These are phyloP conservation scores for Apophysomyces sp. DNA, from an alignment of 371 early-diverging fungal species.

Conservation along the genomic window DNA sequence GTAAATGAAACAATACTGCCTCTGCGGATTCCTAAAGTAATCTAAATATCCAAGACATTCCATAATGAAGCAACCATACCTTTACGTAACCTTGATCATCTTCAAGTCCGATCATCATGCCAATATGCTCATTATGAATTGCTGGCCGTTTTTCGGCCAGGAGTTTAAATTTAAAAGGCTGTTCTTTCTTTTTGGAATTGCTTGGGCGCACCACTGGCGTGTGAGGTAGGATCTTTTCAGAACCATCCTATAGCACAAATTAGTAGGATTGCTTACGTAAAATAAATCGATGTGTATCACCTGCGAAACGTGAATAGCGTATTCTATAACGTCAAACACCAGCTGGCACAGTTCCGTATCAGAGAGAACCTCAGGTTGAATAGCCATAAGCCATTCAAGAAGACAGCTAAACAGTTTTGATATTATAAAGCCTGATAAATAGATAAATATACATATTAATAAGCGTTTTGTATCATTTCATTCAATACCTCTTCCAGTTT, in stretches of 20 bases:
- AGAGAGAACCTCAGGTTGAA: constrained; percentile 58
- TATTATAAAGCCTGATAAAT: constrained; percentile 46
- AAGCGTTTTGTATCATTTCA: neutral
- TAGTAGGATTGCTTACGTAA: no score
- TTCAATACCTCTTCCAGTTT: constrained; percentile 35
- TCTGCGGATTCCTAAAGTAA: constrained; percentile 50
- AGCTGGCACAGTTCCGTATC: constrained; percentile 64
- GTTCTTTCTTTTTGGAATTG: constrained; percentile 31
- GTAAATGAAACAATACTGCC: constrained; percentile 47
- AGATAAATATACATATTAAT: neutral
- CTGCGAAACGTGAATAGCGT: constrained; percentile 45
- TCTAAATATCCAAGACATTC: neutral
- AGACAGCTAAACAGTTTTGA: constrained; percentile 70
- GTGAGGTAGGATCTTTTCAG: constrained; percentile 56
- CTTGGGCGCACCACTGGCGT: constrained; percentile 18
- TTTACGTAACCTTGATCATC: constrained; percentile 47
- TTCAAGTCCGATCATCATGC: constrained; percentile 16
- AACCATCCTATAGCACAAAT: constrained; percentile 32
- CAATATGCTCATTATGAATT: constrained; percentile 23
- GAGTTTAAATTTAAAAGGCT: constrained; percentile 44
- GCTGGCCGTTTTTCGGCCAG: constrained; percentile 38
- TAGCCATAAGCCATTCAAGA: constrained; percentile 77
- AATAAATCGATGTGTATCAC: constrained; percentile 10
- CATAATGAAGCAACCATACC: constrained; percentile 11
- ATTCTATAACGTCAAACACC: constrained; percentile 75